Base-by-base conservation (phyloP, 2,329 filamentous ascomycete species). In the Pestalotiopsis sp. region DNA sequence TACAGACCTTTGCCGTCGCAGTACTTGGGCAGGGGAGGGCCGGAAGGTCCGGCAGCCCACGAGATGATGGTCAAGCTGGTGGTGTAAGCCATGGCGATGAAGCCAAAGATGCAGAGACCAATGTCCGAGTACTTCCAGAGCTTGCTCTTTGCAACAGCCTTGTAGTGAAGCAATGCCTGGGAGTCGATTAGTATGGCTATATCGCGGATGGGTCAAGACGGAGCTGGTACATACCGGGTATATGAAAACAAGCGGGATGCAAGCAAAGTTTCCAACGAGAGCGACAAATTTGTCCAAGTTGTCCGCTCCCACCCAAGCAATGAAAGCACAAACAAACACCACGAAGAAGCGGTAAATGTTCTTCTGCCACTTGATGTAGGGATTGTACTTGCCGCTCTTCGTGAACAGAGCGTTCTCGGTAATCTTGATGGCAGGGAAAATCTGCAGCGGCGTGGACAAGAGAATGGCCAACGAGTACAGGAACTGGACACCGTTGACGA, bases 291-390 rank as follows among this genome's bases (percentile, higher is more conserved):
- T 98, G 83, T 99, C 96, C 67, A 99, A 84, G 81, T 98, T 92
- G 73, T 94, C 93, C 3, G 96, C 95, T 70, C 96, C 96, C 59
- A 91, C 90, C 94, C 94, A 99, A 1, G 95, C 95, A 72, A 99
- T 92, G 69, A 90, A 82, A 0, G 95, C 93, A 77, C 96, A 98
- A 27, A 96, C 81, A 76, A 93, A 89, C 65, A 98, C 96, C 71
- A 98, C 90, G 77, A 95, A 91, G 85, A 98, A 99, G 67, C 96
- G 92, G 85, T 97, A 99, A 41, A 92, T 84, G 75, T 99, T 99
- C 90, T 99, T 99, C 86, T 98, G 93, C 96, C 96, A 99, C 84
- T 99, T 99, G 85, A 99, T 97, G 78, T 93, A 96, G 0, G 94
- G 95, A 78, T 98, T 98, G 83, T 98, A 97, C 82, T 99, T 99